A percentile compares a stretch with the other conserved stretches of the same genome.
Conservation (phyloP, 192 early-diverging fungal genomes). For the Funneliformis geosporum region DNA sequence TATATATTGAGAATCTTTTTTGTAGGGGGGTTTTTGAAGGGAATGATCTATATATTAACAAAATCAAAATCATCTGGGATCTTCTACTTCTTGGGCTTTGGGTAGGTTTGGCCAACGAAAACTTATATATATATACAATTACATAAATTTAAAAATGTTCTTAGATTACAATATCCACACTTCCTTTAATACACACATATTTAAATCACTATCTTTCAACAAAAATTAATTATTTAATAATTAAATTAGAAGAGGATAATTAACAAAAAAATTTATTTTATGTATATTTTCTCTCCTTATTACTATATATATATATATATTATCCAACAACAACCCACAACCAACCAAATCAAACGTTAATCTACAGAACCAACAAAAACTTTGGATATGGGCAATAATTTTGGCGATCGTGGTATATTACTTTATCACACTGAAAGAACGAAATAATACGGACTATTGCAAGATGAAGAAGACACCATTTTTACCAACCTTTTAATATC, state of each 20-base stretch:
- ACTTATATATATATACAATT: not conserved
- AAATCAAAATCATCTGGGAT: not conserved
- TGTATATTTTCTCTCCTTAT: conserved; percentile 22
- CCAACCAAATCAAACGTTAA: not conserved
- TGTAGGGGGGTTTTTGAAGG: conserved; percentile 13
- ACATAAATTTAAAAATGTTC: not conserved
- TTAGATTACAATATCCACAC: not conserved
- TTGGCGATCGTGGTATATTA: conserved; percentile 28
- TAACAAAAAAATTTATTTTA: conserved; percentile 22
- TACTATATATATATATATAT: conserved; percentile 3
- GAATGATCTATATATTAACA: not conserved
- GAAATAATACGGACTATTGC: conserved; percentile 19
- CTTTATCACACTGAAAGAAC: conserved; percentile 18
- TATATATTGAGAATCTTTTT: conserved; percentile 13
- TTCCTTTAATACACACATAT: not conserved
- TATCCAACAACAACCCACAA: not conserved
- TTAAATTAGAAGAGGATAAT: conserved; percentile 12
- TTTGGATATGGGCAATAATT: conserved; percentile 30
- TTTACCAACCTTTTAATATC: conserved; percentile 14
- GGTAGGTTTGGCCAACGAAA: conserved; percentile 17
- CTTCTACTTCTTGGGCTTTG: conserved; percentile 15
- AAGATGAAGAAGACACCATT: conserved; percentile 25
- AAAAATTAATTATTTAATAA: not conserved
- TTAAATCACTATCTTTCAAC: not conserved
- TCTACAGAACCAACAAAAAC: conserved; percentile 1